Evolutionary conservation across 805 yeast species (phyloP), one percentile per base, ranked within the genome.

Genomic region (Scheffersomyces spartinae): DNA sequence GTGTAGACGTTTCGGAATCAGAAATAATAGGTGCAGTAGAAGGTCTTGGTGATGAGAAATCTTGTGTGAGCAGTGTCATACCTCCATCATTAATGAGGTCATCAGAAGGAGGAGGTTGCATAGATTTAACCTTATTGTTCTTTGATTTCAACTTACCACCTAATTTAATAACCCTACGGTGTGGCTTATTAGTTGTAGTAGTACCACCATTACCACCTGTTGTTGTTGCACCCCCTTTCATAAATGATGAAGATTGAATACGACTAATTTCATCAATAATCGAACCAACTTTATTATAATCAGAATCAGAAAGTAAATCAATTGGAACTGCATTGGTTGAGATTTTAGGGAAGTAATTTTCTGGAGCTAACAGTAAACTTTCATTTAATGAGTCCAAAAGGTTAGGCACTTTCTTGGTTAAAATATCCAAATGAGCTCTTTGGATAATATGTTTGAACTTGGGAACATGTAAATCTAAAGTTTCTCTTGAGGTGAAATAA

Each of bases 401-500:
- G 26, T 44, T 56, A 5, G 65, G 65, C 8, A 45, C 38, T 37
- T 45, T 55, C 47, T 52, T 64, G 52, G 38, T 56, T 33, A 47
- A 45, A 26, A 45, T 59, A 26, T 46, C 71, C 47, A 52, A 58
- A 49, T 59, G 54, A 13, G 75, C 68, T 32, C 84, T 55, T 38
- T 71, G 76, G 11, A 75, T 62, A 3, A 73, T 64, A 32, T 68
- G 71, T 15, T 61, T 63, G 34, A 78, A 65, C 17, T 60, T 55
- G 4, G 81, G 74, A 1, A 81, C 65, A 14, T 68, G 62, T 24
- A 88, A 49, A n/a, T 81, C 71, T 33, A 88, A 60, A 0, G 96
- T 82, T 36, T 81, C 84, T 35, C 95, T 68, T 2, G 88, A 74
- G 9, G 77, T 71, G 24, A 73, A 68, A 31, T 88, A 55, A 4